Evolutionary conservation across 225 moss, liverwort and hornwort species (phyloP).

Genomic region (Pleurozium schreberi): DNA sequence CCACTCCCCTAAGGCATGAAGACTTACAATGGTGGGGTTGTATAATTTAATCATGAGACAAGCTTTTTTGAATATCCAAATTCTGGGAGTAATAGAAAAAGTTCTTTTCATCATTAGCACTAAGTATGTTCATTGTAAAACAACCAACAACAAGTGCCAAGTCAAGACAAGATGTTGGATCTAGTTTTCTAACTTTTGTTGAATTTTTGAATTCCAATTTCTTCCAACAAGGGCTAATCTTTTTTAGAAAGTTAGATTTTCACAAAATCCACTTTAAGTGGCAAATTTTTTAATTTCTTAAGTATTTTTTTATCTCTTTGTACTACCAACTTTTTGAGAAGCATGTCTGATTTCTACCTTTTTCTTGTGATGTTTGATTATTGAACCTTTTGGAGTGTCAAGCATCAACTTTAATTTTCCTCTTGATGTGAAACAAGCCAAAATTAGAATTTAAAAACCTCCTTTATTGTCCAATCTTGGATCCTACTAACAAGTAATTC

Average conservation of each 20-base stretch:
- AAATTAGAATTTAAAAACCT: background rate
- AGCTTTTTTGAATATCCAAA: background rate
- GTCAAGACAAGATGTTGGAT: background rate
- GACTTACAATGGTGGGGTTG: background rate
- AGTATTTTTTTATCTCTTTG: background rate
- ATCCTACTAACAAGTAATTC: background rate
- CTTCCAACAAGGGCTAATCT: fast-evolving
- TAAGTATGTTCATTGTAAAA: background rate
- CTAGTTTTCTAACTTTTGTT: background rate
- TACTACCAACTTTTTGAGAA: fast-evolving
- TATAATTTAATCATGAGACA: background rate
- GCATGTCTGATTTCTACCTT: background rate
- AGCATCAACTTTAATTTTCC: background rate
- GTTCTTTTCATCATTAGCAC: background rate
- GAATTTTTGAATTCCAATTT: background rate
- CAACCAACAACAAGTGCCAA: too few species aligned
- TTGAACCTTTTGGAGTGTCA: background rate
- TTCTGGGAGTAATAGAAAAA: fast-evolving
- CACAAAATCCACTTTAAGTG: background rate
- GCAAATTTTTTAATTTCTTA: background rate
- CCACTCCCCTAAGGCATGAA: fast-evolving
- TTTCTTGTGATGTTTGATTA: background rate
- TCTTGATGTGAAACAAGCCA: background rate
- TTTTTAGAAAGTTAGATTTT: background rate
- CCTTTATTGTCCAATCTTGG: fast-evolving